Evolutionary conservation across 495 filamentous ascomycete species (phyloP), one percentile per base, ranked within the genome.

Genomic region (Podospora didyma): DNA sequence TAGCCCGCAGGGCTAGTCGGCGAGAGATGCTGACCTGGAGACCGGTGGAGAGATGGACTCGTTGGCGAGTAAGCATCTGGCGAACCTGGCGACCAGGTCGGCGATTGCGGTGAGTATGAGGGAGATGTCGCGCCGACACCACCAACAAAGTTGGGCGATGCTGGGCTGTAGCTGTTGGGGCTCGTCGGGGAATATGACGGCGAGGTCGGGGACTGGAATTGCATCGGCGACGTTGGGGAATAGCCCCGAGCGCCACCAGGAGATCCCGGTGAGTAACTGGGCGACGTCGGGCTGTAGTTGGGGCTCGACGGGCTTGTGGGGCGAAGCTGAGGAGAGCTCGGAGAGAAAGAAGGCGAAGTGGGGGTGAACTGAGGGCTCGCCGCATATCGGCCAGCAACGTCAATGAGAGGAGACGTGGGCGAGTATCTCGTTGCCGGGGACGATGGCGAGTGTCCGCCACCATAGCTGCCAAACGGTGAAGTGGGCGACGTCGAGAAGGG

Each of bases 231-330:
- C 0, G 83, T 84, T 0, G 83, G 83, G 24, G 80, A 84, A 61
- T 83, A 85, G 42, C 83, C 87, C 46, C 86, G 75, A 24, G 78
- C 77, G 1, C 79, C 82, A 0, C 80, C 72, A 2, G 83, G 82
- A 47, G 81, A 83, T 0, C 88, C 90, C 1, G 90, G 89, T 19
- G 86, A 90, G 68, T 91, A 93, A 49, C 76, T 86, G 28, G 92
- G 92, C 41, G 90, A 95, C 0, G 89, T 92, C 0, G 90, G 90
- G 61, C 86, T 90, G 68, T 90, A 93, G 44, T 80, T 85, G 10
- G 89, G 89, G 66, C 76, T 83, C 28, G 81, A 75, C 16, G 82
- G 77, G 61, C 78, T 79, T 5, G 75, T 80, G 49, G 79, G 86
- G 75, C 73, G 85, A 82, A 56, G 79, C 76, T 57, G 68, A 7